phyloP scores from a whole-genome alignment of 129 eudicot species.

The Scalesia atractyloides region DNA sequence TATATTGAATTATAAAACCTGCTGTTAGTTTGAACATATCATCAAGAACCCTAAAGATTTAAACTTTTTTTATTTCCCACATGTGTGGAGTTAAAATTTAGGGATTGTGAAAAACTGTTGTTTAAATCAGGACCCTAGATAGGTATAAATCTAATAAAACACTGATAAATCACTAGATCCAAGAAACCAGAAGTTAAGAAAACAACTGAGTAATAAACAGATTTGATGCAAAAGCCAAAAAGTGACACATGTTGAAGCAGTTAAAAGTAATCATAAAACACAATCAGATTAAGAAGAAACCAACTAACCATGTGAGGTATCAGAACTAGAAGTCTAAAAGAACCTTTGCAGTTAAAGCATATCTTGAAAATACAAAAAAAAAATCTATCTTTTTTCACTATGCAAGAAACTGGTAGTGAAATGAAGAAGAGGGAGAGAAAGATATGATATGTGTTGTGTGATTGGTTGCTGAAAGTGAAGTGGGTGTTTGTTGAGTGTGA shows the following conservation, averaged over 20 bases:
- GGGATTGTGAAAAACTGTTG: not conserved
- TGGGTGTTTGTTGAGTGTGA: conserved; percentile 28
- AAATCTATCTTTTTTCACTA: not conserved
- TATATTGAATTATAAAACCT: no score
- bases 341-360: conserved; percentile 18
- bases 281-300: conserved; percentile 22
- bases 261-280: conserved; percentile 18
- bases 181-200: conserved; percentile 22
- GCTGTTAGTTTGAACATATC: no score
- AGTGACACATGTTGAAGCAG: conserved; percentile 17
- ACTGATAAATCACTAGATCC: conserved; percentile 32
- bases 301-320: conserved; percentile 44
- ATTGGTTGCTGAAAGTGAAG: conserved; percentile 32
- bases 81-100: conserved; percentile 11
- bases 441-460: conserved; percentile 15
- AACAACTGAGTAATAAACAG: conserved; percentile 14
- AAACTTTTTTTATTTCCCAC: conserved; percentile 15
- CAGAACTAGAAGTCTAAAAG: conserved; percentile 9
- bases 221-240: conserved; percentile 23
- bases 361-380: not conserved
- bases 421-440: conserved; percentile 11
- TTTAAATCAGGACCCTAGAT: not conserved
- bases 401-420: conserved; percentile 22
- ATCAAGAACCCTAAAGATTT: not conserved
- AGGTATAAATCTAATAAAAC: conserved; percentile 3